Conservation (phyloP, 75 land plant species). For the Pseudotsuga menziesii region DNA sequence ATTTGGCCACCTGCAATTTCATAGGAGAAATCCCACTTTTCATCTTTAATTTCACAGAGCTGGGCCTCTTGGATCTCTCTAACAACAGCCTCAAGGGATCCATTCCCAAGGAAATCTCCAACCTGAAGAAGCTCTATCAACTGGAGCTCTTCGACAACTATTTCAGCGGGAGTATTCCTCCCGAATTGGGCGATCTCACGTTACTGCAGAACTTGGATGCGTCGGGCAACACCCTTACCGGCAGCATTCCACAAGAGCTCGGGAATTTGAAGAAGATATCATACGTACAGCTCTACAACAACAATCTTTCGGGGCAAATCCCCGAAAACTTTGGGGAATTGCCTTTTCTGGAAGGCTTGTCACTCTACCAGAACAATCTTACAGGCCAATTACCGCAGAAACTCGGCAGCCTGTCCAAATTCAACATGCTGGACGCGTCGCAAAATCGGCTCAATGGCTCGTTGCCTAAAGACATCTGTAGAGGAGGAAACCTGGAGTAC, state of each 20-base stretch:
- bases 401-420: conserved; percentile 46
- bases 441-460: conserved; percentile 55
- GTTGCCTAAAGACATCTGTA: conserved; percentile 47
- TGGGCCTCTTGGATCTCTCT: conserved; percentile 47
- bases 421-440: conserved; percentile 63
- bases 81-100: conserved; percentile 45
- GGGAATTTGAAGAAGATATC: conserved; percentile 20
- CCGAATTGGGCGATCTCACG: conserved; percentile 65
- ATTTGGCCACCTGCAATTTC: conserved; percentile 48
- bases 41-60: conserved; percentile 55
- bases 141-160: conserved; percentile 56
- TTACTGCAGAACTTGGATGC: conserved; percentile 48
- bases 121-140: conserved; percentile 37
- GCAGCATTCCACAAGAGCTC: conserved; percentile 53
- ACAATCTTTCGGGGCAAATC: conserved; percentile 46
- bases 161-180: conserved; percentile 57
- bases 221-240: conserved; percentile 51
- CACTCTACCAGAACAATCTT: conserved; percentile 55
- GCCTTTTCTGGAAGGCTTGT: conserved; percentile 18
- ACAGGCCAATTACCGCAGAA: conserved; percentile 52
- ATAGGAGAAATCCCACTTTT: conserved; percentile 59
- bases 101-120: conserved; percentile 57
- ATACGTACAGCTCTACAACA: conserved; percentile 49
- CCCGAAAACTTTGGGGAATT: conserved; percentile 29
- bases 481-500: conserved; percentile 45